Percentiles rank a stretch among this genome's conserved stretches.
phyloP scores from a whole-genome alignment of 1,139 yeast species.

The Saccharomyces uvarum region DNA sequence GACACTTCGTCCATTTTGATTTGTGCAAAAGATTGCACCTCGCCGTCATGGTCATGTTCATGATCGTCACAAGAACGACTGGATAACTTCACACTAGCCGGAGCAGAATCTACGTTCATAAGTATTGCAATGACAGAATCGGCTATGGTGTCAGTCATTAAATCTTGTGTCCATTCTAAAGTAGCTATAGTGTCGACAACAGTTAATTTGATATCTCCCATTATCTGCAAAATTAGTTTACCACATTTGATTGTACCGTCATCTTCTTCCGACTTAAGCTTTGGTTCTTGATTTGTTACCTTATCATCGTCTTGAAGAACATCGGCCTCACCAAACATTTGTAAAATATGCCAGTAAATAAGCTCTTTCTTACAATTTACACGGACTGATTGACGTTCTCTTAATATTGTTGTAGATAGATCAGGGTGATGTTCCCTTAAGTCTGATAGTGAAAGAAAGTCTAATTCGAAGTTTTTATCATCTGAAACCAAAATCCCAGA shows the following conservation, averaged over 20 bases:
- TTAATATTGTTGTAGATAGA: slow-evolving; percentile 74
- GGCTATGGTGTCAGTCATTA: slow-evolving; percentile 87
- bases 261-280: slow-evolving; percentile 29
- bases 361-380: slow-evolving; percentile 77
- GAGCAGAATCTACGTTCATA: slow-evolving; percentile 87
- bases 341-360: slow-evolving; percentile 82
- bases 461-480: slow-evolving; percentile 75
- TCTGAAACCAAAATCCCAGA: slow-evolving; percentile 83
- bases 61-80: slow-evolving; percentile 46
- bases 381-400: slow-evolving; percentile 69
- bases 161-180: slow-evolving; percentile 87
- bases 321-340: slow-evolving; percentile 86
- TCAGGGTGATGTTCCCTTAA: slow-evolving; percentile 77
- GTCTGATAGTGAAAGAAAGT: slow-evolving; percentile 74
- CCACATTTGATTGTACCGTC: slow-evolving; percentile 17
- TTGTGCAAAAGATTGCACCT: neutral
- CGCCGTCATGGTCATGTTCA: slow-evolving; percentile 18
- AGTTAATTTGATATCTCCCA: slow-evolving; percentile 50
- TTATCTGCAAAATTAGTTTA: slow-evolving; percentile 38
- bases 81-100: slow-evolving; percentile 85
- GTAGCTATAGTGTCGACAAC: slow-evolving; percentile 45
- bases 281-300: slow-evolving; percentile 15
- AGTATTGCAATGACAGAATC: slow-evolving; percentile 88
- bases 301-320: slow-evolving; percentile 52
- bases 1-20: slow-evolving; percentile 35